Base-by-base conservation (phyloP, 257 asterid species). In the Fraxinus pennsylvanica region DNA sequence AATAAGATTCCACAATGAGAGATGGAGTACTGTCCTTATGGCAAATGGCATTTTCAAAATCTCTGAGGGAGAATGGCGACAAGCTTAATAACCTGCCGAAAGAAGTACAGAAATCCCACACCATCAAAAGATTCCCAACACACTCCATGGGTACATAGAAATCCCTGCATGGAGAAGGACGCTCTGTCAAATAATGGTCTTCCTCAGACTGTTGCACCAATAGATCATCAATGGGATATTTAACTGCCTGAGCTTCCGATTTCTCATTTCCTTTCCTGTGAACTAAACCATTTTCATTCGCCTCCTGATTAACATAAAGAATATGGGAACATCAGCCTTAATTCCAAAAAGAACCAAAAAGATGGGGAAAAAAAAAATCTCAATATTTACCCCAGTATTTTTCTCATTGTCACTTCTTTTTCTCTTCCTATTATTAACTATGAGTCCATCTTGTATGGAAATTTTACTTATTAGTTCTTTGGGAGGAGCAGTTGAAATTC, bases 1-100 rank as follows among this genome's bases (percentile, higher is more conserved):
- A 89, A 86, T 85, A 93, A 81, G 91, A 87, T 82, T 96, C 99
- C 74, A 88, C 87, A 76, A 96, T 75, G 75, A 96, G 92, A 79
- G 87, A 74, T 21, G 94, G 91, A 69, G 92, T 92, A 87, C 90
- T 82, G 77, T 90, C 97, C 86, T 88, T 93, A 79, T 90, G 88
- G 79, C 97, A 86, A 74, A 96, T 87, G 57, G 97, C 90, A 82
- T 89, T 89, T 86, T 90, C 97, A 77, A 96, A 96, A 85, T 92
- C 97, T 86, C 92, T 97, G 38, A 96, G 91, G 76, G 98, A 87
- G 87, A 96, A 96, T 47, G 97, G 98, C 27, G 88, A 92, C 86
- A 94, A 76, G 63, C 82, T 86, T 80, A 94, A 75, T 50, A 91
- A 89, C 87, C 86, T 87, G 84, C 97, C 91, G 75, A 86, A 94